These are phyloP conservation scores for Elaeis oleifera DNA, from an alignment of 202 grass and related monocot species.

Conservation along the genomic window DNA sequence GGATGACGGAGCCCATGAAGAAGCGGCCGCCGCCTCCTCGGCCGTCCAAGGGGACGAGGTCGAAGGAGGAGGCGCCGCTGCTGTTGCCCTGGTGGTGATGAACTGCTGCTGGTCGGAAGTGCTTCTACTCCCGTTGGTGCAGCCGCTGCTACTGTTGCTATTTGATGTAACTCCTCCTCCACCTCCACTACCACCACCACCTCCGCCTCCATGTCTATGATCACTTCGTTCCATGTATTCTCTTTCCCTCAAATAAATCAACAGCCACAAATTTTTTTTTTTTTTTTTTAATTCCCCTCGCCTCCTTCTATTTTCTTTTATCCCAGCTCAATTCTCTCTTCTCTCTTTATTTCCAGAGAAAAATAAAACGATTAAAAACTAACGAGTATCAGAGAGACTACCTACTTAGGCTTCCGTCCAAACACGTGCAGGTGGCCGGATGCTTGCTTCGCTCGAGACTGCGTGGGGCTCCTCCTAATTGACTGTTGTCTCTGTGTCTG, in stretches of 20 bases:
- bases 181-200: background rate
- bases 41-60: slow-evolving; percentile 10
- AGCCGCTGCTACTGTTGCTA: slow-evolving; percentile 68
- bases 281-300: no score
- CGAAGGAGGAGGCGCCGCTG: slow-evolving; percentile 2
- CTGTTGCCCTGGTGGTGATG: slow-evolving; percentile 37
- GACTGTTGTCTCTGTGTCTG: background rate
- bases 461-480: background rate
- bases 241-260: no score
- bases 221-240: no score
- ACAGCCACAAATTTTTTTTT: no score
- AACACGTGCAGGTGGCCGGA: background rate
- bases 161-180: slow-evolving; percentile 30
- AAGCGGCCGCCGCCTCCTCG: slow-evolving; percentile 34
- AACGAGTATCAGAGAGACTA: slow-evolving; percentile 5
- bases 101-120: slow-evolving; percentile 14
- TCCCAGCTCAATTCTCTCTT: no score
- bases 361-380: no score
- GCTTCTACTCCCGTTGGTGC: slow-evolving; percentile 38
- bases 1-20: slow-evolving; percentile 49
- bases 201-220: slow-evolving; percentile 35
- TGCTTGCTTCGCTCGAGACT: slow-evolving; percentile 3
- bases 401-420: background rate
- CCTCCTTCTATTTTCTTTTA: no score
- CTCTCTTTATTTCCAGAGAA: no score